A percentile compares a stretch with the other conserved stretches of the same genome.
These are phyloP conservation scores for Aciculosporium take DNA, from an alignment of 2,329 filamentous ascomycete species.

Conservation along the genomic window DNA sequence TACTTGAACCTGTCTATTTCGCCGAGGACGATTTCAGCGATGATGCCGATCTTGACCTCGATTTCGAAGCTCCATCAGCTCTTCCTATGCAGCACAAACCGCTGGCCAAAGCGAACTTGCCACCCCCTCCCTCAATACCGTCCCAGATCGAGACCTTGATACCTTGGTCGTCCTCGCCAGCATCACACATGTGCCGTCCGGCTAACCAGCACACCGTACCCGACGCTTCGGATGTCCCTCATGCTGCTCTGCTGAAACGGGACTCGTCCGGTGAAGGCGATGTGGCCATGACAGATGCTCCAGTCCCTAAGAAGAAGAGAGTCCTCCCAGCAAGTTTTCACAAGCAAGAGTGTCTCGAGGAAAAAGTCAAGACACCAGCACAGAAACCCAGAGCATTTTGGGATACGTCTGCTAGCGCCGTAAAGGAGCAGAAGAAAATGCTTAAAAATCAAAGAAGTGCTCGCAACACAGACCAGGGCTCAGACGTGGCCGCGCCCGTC, in stretches of 20 bases:
- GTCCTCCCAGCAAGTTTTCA: conserved; percentile 41
- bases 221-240: conserved; percentile 9
- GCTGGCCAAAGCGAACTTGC: conserved; percentile 13
- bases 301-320: conserved; percentile 35
- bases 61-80: conserved; percentile 46
- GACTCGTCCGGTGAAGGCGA: conserved; percentile 22
- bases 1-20: conserved; percentile 38
- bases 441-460: conserved; percentile 42
- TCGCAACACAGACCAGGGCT: conserved; percentile 23
- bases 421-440: conserved; percentile 66
- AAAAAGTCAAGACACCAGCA: conserved; percentile 22
- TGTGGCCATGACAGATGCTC: conserved; percentile 12
- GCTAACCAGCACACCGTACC: conserved; percentile 9
- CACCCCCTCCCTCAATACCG: conserved; percentile 15
- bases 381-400: conserved; percentile 35
- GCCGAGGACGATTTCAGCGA: conserved; percentile 78
- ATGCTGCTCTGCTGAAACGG: conserved; percentile 26
- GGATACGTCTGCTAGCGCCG: conserved; percentile 59
- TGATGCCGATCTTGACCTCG: conserved; percentile 60
- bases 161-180: conserved; percentile 60
- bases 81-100: conserved; percentile 24
- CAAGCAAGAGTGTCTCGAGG: conserved; percentile 18
- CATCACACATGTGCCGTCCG: conserved; percentile 31
- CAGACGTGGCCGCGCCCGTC: conserved; percentile 17
- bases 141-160: conserved; percentile 22